Evolutionary conservation across 805 yeast species (phyloP), one percentile per base, ranked within the genome.

Genomic region (Lachancea dasiensis): DNA sequence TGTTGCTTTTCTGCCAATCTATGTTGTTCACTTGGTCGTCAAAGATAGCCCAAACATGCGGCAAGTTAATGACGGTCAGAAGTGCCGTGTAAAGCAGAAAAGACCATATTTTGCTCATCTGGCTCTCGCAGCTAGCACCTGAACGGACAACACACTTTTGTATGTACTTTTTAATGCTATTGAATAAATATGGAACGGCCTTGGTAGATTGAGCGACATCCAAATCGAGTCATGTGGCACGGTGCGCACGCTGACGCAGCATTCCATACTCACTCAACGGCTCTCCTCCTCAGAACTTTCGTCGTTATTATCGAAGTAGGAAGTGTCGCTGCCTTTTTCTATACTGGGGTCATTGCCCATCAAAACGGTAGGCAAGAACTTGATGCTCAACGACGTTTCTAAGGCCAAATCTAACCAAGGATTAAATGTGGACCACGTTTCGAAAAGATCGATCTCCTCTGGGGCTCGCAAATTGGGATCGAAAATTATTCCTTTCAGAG

Each of bases 1-100:
- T 54, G 34, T 66, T 68, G 21, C 61, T 63, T 6, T 66, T 53
- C 31, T 74, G 69, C 80, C 81, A 77, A 47, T 79, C 85, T 23
- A 63, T 62, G 13, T 57, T 56, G 50, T 70, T 74, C 0, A 79
- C 77, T 43, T 76, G 79, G 37, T 76, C 81, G 18, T 67, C 58
- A 46, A 58, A 66, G 4, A 68, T 58, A 0, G 67, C 67, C 46
- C 31, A 47, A 13, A 45, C 54, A 15, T 13, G 8, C 8, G 20
- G 15, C 27, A 26, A 27, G 11, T 22, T 23, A 2, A 18, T 28
- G 16, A n/a, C 22, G 21, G 27, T 33, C 14, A 35, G 11, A 20
- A 35, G 9, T 2, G 28, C 14, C 19, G 28, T 10, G 16, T 33
- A 27, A 14, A 35, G 13, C n/a, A 27, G 23, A 18, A n/a, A 6